Percentiles rank a stretch among this genome's conserved stretches.
These are phyloP conservation scores for Russula earlei DNA, from an alignment of 768 basidiomycete species.

Conservation along the genomic window DNA sequence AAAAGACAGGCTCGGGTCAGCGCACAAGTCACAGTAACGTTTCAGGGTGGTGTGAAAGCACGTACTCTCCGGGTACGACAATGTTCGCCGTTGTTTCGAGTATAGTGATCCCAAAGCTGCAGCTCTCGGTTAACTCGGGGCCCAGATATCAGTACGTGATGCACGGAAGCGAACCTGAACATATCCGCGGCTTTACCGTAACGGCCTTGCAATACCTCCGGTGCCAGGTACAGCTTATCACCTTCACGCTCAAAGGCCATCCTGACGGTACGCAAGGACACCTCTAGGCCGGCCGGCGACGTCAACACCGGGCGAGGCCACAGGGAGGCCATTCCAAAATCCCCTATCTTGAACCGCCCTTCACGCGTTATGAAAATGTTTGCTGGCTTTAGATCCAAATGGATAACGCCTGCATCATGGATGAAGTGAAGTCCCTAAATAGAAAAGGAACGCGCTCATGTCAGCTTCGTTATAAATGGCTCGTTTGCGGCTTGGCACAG, in stretches of 20 bases:
- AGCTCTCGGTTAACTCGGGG: slow-evolving; percentile 4
- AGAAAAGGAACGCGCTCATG: slow-evolving; percentile 14
- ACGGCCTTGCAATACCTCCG: slow-evolving; percentile 84
- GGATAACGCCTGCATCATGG: slow-evolving; percentile 80
- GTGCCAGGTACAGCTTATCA: slow-evolving; percentile 93
- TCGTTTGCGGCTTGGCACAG: not conserved
- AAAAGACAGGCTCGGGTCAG: not conserved
- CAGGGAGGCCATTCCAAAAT: slow-evolving; percentile 96
- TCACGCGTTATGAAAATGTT: slow-evolving; percentile 87
- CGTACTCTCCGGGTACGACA: slow-evolving; percentile 93
- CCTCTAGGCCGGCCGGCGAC: slow-evolving; percentile 19
- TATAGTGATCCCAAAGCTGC: slow-evolving; percentile 89
- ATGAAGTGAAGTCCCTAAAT: slow-evolving; percentile 77
- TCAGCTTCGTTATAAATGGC: slow-evolving; percentile 17
- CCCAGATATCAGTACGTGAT: not conserved
- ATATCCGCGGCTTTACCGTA: slow-evolving; percentile 95
- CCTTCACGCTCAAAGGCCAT: slow-evolving; percentile 87
- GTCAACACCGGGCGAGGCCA: slow-evolving; percentile 57
- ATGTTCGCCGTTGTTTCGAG: slow-evolving; percentile 95
- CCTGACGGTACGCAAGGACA: slow-evolving; percentile 8
- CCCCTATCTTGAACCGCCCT: slow-evolving; percentile 92
- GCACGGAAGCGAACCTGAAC: slow-evolving; percentile 58
- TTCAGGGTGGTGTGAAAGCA: slow-evolving; percentile 22
- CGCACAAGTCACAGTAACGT: not conserved
- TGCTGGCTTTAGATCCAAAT: slow-evolving; percentile 94